Evolutionary conservation across 2,329 filamentous ascomycete genomes (phyloP).

Genomic region (Aspergillus hiratsukae): DNA sequence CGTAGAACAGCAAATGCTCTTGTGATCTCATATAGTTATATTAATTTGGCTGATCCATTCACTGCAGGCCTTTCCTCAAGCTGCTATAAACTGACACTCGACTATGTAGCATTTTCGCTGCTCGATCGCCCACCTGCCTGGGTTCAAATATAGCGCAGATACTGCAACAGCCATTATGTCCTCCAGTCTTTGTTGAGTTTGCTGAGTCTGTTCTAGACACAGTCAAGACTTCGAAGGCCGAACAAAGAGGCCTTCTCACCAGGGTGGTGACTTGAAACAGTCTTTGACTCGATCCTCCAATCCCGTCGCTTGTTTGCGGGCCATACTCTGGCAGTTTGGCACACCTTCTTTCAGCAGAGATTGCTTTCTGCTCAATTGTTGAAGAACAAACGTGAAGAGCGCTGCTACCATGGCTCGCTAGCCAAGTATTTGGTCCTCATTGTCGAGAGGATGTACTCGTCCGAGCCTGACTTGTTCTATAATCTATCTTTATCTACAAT

Average conservation of each 20-base stretch:
- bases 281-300: background rate
- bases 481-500: background rate
- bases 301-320: background rate
- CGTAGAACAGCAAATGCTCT: background rate
- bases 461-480: background rate
- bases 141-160: background rate
- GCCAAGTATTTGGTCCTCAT: background rate
- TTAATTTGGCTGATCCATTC: background rate
- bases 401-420: background rate
- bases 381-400: background rate
- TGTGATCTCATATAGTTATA: background rate
- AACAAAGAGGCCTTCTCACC: background rate
- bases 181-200: background rate
- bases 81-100: background rate
- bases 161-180: background rate
- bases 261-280: background rate
- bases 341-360: background rate
- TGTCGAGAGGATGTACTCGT: background rate
- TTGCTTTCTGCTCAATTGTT: background rate
- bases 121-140: slow-evolving; percentile 2
- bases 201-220: background rate
- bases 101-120: background rate
- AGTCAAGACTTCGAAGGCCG: background rate
- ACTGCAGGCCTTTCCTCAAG: background rate
- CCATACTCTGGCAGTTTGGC: background rate